Evolutionary conservation across 1,284 basidiomycete genomes (phyloP).

Genomic region (Pulveroboletus sp.): DNA sequence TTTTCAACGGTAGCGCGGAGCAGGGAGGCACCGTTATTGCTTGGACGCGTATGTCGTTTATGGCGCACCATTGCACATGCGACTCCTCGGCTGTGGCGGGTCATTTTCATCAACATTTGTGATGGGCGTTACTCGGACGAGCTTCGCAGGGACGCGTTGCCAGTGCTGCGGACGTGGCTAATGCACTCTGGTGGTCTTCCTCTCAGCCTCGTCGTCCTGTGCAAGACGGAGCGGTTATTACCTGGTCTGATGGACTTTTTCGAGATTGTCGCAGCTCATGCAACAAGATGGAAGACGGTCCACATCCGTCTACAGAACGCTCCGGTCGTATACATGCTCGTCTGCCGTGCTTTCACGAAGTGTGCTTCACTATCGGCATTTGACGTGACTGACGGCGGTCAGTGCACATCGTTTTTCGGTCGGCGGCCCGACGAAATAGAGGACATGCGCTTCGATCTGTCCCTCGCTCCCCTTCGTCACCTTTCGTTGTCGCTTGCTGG

Average conservation of each 20-base stretch:
- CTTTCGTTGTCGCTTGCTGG: constrained; percentile 26
- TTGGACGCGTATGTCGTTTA: constrained; percentile 29
- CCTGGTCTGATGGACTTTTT: constrained; percentile 29
- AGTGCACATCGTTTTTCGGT: constrained; percentile 13
- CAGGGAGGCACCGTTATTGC: constrained; percentile 22
- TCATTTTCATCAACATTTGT: constrained; percentile 25
- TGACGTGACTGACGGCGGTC: constrained; percentile 29
- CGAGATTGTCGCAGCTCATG: constrained; percentile 16
- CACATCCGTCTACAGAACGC: constrained; percentile 25
- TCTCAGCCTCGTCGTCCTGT: constrained; percentile 22
- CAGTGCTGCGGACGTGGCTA: constrained; percentile 25
- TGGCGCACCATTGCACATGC: constrained; percentile 24
- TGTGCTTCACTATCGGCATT: constrained; percentile 21
- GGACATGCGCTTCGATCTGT: constrained; percentile 17
- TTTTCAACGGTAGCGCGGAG: constrained; percentile 1
- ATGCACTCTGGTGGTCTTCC: constrained; percentile 27
- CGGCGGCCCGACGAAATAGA: neutral
- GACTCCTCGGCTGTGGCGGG: constrained; percentile 27
- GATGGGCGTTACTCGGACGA: constrained; percentile 27
- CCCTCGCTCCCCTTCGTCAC: constrained; percentile 17
- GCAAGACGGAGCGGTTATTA: constrained; percentile 26
- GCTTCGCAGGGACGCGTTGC: constrained; percentile 24
- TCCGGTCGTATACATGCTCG: constrained; percentile 13
- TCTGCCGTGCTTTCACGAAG: constrained; percentile 12
- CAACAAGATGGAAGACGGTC: constrained; percentile 27